Conservation (phyloP, 768 basidiomycete genomes). For the Trametes punicea region DNA sequence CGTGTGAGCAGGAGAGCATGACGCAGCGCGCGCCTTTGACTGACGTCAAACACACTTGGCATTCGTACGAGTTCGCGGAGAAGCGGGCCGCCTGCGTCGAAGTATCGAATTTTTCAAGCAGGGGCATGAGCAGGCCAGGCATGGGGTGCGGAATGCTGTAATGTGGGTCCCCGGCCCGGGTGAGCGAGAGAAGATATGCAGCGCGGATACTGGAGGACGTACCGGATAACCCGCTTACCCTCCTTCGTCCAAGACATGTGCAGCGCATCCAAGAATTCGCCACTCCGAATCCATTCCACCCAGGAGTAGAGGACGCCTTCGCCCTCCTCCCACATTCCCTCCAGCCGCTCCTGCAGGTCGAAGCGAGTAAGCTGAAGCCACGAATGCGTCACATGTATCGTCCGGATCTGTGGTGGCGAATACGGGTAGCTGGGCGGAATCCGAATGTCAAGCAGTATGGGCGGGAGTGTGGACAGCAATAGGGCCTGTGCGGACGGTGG, state of each 20-base stretch:
- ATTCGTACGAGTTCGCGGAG: slow-evolving; percentile 60
- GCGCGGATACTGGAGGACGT: slow-evolving; percentile 19
- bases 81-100: slow-evolving; percentile 51
- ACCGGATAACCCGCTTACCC: slow-evolving; percentile 36
- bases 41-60: slow-evolving; percentile 72
- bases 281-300: slow-evolving; percentile 69
- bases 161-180: not conserved
- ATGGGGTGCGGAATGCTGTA: slow-evolving; percentile 54
- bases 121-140: slow-evolving; percentile 47
- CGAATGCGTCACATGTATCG: slow-evolving; percentile 51
- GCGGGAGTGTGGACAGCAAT: slow-evolving; percentile 55
- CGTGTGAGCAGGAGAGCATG: slow-evolving; percentile 65
- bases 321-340: slow-evolving; percentile 58
- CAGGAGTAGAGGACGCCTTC: slow-evolving; percentile 64
- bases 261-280: slow-evolving; percentile 54
- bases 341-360: slow-evolving; percentile 38
- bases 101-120: slow-evolving; percentile 49
- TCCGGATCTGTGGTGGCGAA: slow-evolving; percentile 50
- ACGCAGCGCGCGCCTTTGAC: slow-evolving; percentile 76
- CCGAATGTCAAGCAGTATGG: slow-evolving; percentile 53
- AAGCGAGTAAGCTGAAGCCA: slow-evolving; percentile 49
- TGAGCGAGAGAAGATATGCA: not conserved
- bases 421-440: slow-evolving; percentile 50
- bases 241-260: slow-evolving; percentile 35
- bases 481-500: slow-evolving; percentile 16